Conservation (phyloP, 2,329 filamentous ascomycete genomes). For the Teratosphaeriaceae sp. region DNA sequence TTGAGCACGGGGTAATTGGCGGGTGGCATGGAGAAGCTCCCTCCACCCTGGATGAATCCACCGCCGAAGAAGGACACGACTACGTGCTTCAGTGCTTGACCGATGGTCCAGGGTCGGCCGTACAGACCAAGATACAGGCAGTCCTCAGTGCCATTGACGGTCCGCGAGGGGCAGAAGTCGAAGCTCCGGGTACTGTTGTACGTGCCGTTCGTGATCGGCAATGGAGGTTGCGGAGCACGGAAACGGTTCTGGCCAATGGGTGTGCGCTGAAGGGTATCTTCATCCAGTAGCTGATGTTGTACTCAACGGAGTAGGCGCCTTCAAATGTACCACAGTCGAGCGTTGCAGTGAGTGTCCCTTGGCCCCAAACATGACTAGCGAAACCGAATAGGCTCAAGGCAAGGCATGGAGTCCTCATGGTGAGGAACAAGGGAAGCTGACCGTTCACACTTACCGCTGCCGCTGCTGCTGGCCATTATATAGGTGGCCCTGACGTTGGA, state of each 20-base stretch:
- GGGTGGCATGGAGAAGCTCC: constrained; percentile 50
- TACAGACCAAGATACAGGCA: constrained; percentile 46
- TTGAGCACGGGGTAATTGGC: constrained; percentile 53
- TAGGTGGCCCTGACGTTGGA: no score
- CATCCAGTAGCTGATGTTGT: constrained; percentile 27
- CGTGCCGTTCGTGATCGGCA: constrained; percentile 39
- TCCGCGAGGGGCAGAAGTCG: constrained; percentile 17
- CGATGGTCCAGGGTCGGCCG: constrained; percentile 47
- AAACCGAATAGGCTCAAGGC: background rate
- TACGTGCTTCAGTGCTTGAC: constrained; percentile 47
- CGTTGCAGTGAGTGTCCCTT: constrained; percentile 7
- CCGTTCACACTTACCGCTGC: no score
- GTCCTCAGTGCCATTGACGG: constrained; percentile 33
- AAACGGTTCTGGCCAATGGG: constrained; percentile 54
- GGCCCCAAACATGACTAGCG: background rate
- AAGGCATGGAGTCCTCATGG: background rate
- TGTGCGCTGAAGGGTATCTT: constrained; percentile 50
- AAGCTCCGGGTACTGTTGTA: constrained; percentile 50
- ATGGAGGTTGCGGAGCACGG: constrained; percentile 52
- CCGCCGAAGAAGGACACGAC: constrained; percentile 57
- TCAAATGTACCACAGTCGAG: constrained; percentile 19
- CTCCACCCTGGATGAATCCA: constrained; percentile 53
- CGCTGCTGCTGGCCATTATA: no score
- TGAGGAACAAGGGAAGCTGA: no score
- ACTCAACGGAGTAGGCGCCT: constrained; percentile 14